Evolutionary conservation across 2,329 filamentous ascomycete genomes (phyloP).

Genomic region (Penicillium janthinellum): DNA sequence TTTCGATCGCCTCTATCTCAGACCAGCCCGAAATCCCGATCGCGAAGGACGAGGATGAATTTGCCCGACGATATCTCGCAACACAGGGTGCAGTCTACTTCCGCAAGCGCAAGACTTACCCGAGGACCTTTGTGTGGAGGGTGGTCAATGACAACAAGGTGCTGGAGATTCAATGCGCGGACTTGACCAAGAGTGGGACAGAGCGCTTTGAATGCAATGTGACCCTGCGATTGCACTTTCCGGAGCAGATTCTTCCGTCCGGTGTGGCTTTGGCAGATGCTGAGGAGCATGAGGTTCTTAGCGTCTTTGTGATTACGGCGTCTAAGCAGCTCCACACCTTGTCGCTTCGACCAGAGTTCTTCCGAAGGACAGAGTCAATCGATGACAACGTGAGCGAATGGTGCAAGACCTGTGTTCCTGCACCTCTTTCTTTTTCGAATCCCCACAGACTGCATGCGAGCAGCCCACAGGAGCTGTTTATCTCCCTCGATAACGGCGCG

Average conservation of each 20-base stretch:
- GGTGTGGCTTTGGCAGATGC: conserved; percentile 84
- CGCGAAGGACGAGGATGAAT: conserved; percentile 65
- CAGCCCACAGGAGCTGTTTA: conserved; percentile 71
- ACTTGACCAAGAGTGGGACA: conserved; percentile 70
- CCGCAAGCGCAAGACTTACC: conserved; percentile 71
- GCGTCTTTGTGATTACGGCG: conserved; percentile 76
- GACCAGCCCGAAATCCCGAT: conserved; percentile 40
- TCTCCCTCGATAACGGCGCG: conserved; percentile 60
- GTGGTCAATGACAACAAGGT: conserved; percentile 77
- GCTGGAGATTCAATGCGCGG: conserved; percentile 79
- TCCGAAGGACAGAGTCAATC: conserved; percentile 67
- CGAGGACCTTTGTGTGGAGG: conserved; percentile 88
- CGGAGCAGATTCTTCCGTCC: conserved; percentile 69
- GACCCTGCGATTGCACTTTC: conserved; percentile 76
- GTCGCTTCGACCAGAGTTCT: conserved; percentile 78
- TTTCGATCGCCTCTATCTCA: conserved; percentile 49
- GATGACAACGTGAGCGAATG: conserved; percentile 75
- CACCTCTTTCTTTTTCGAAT: conserved; percentile 74
- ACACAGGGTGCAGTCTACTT: conserved; percentile 82
- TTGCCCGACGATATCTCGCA: conserved; percentile 72
- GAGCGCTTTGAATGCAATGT: conserved; percentile 68
- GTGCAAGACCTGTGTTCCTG: conserved; percentile 72
- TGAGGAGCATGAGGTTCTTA: conserved; percentile 74
- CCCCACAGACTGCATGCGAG: conserved; percentile 80
- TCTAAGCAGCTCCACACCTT: conserved; percentile 81